Evolutionary conservation across 768 basidiomycete genomes (phyloP).

Genomic region (Coprinopsis sp.): DNA sequence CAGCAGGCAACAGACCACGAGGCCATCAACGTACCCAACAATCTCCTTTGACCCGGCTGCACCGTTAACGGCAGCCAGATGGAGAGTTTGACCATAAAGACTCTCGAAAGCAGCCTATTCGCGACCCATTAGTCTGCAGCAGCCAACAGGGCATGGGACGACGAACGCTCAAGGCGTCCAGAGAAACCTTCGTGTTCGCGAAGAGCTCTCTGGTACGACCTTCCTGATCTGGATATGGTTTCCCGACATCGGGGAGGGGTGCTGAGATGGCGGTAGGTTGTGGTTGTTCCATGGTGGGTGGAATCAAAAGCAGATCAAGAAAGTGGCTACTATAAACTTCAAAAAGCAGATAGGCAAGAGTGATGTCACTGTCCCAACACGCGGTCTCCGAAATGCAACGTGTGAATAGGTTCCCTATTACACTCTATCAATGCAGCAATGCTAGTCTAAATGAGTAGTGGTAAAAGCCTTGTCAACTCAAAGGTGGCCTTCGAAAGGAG

Average conservation of each 20-base stretch:
- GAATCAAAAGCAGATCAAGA: no score
- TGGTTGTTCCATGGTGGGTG: background rate
- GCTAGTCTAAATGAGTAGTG: no score
- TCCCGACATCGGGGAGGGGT: background rate
- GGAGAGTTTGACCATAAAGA: conserved; percentile 40
- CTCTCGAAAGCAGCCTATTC: conserved; percentile 40
- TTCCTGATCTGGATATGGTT: background rate
- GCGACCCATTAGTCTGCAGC: background rate
- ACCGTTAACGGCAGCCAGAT: conserved; percentile 36
- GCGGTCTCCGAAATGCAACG: no score
- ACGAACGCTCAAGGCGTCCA: conserved; percentile 12
- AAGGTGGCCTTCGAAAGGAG: no score
- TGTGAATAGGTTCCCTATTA: no score
- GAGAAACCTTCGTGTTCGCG: conserved; percentile 2
- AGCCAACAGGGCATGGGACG: background rate
- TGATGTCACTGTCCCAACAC: no score
- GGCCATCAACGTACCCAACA: conserved; percentile 29
- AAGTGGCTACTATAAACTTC: no score
- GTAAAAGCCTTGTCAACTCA: no score
- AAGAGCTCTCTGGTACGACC: conserved; percentile 3
- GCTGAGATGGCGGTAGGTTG: background rate
- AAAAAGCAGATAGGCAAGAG: no score
- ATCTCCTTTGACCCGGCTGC: conserved; percentile 36
- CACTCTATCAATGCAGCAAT: no score
- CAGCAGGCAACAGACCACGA: background rate